phyloP scores from a whole-genome alignment of 1,139 yeast species.

The Suhomyces guaymorum region DNA sequence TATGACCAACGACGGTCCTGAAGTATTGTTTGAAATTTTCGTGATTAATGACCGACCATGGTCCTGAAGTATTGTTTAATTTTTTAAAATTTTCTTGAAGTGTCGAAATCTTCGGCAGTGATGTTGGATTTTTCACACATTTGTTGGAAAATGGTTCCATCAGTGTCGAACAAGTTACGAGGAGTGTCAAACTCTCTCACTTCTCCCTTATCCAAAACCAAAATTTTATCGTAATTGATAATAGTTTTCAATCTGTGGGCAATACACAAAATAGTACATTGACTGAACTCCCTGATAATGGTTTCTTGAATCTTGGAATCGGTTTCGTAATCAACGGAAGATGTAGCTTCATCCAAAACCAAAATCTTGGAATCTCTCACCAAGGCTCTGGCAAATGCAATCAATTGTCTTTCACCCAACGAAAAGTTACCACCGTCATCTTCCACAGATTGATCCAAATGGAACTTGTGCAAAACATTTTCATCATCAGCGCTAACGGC shows the following conservation, averaged over 20 bases:
- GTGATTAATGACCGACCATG: no score
- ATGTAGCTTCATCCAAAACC: constrained; percentile 80
- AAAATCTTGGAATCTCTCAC: constrained; percentile 68
- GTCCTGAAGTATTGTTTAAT: neutral
- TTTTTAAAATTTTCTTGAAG: neutral
- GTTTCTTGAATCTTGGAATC: constrained; percentile 70
- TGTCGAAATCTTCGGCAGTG: constrained; percentile 16
- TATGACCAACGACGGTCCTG: no score
- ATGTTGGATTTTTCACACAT: constrained; percentile 44
- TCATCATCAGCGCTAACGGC: constrained; percentile 11
- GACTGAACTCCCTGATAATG: constrained; percentile 57
- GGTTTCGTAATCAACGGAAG: constrained; percentile 78
- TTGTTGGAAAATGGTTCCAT: constrained; percentile 41
- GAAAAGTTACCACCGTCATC: constrained; percentile 78
- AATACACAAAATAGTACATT: constrained; percentile 73
- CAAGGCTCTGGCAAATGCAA: constrained; percentile 76
- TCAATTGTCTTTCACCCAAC: constrained; percentile 73
- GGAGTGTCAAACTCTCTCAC: constrained; percentile 63
- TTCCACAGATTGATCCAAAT: constrained; percentile 62
- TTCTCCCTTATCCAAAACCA: constrained; percentile 67
- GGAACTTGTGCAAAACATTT: constrained; percentile 54
- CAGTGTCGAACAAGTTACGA: constrained; percentile 39
- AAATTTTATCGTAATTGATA: constrained; percentile 60
- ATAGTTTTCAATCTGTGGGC: constrained; percentile 78
- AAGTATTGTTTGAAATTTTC: no score